Evolutionary conservation across 1,284 basidiomycete species (phyloP).

Genomic region (Mycena citricolor): DNA sequence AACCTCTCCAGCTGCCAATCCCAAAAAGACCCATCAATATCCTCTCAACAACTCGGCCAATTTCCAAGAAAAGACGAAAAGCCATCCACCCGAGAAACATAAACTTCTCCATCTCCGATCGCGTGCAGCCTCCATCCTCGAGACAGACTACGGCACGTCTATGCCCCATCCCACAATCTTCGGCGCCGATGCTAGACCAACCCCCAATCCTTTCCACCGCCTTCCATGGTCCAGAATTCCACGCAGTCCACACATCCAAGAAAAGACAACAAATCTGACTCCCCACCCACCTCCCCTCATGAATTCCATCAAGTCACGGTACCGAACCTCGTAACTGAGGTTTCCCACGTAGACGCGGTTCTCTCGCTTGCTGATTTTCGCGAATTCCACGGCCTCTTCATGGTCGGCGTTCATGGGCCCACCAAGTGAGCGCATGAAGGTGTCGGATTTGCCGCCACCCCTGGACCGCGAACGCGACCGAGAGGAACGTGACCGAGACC

Average conservation of each 20-base stretch:
- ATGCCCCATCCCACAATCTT: slow-evolving; percentile 15
- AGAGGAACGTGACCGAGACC: slow-evolving; percentile 47
- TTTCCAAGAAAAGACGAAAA: slow-evolving; percentile 54
- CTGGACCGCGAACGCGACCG: slow-evolving; percentile 62
- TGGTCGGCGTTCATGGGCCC: slow-evolving; percentile 90
- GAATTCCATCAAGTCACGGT: slow-evolving; percentile 96
- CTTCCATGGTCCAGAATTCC: too few relatives aligned
- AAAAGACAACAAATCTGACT: slow-evolving; percentile 58
- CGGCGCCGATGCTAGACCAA: slow-evolving; percentile 30
- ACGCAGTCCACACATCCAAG: slow-evolving; percentile 25
- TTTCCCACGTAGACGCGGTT: slow-evolving; percentile 98
- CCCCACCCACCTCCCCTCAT: slow-evolving; percentile 98
- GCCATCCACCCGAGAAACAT: slow-evolving; percentile 31
- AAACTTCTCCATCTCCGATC: slow-evolving; percentile 15
- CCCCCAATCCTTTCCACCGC: too few relatives aligned
- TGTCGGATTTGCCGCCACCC: slow-evolving; percentile 44
- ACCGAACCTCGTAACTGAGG: slow-evolving; percentile 96
- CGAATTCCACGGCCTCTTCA: slow-evolving; percentile 87
- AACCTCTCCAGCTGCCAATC: slow-evolving; percentile 92
- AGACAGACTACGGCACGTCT: slow-evolving; percentile 11
- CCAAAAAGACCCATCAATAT: slow-evolving; percentile 83
- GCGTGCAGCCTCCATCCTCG: slow-evolving; percentile 2
- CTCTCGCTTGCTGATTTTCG: slow-evolving; percentile 94
- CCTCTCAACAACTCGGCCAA: slow-evolving; percentile 68
- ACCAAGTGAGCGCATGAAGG: slow-evolving; percentile 77